Evolutionary conservation across 768 basidiomycete genomes (phyloP).

Genomic region (Trametes punicea): DNA sequence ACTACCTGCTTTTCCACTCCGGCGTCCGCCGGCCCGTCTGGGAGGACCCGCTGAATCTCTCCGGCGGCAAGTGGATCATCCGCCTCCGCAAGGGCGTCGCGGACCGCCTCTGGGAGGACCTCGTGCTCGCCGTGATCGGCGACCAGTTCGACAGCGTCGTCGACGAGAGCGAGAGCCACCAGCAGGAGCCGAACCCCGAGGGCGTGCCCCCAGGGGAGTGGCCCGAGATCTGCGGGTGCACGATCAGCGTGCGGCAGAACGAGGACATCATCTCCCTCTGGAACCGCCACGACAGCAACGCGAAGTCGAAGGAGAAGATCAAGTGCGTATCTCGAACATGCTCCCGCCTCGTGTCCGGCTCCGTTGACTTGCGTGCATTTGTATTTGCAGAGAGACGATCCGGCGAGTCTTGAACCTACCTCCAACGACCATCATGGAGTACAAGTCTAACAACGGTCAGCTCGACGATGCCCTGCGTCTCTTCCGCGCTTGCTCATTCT

Average conservation of each 20-base stretch:
- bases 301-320: conserved; percentile 75
- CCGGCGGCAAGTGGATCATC: conserved; percentile 94
- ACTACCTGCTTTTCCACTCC: conserved; percentile 89
- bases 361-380: background rate
- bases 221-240: conserved; percentile 92
- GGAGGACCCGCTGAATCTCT: conserved; percentile 88
- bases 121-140: conserved; percentile 82
- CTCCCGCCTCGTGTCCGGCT: too few species aligned
- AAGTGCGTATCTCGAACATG: conserved; percentile 61
- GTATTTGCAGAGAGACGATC: conserved; percentile 70
- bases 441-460: conserved; percentile 87
- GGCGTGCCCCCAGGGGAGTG: conserved; percentile 38
- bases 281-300: conserved; percentile 81
- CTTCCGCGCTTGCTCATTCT: background rate
- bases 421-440: conserved; percentile 81
- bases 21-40: conserved; percentile 87
- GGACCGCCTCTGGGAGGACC: conserved; percentile 89
- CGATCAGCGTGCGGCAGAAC: conserved; percentile 87
- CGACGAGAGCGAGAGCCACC: conserved; percentile 44
- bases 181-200: conserved; percentile 35
- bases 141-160: conserved; percentile 71
- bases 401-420: conserved; percentile 74
- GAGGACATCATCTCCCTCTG: conserved; percentile 95
- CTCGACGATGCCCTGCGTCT: background rate
- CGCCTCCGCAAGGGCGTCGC: conserved; percentile 88